These are phyloP conservation scores for Aspergillus amoenus DNA, from an alignment of 2,329 filamentous ascomycete species.

Conservation along the genomic window DNA sequence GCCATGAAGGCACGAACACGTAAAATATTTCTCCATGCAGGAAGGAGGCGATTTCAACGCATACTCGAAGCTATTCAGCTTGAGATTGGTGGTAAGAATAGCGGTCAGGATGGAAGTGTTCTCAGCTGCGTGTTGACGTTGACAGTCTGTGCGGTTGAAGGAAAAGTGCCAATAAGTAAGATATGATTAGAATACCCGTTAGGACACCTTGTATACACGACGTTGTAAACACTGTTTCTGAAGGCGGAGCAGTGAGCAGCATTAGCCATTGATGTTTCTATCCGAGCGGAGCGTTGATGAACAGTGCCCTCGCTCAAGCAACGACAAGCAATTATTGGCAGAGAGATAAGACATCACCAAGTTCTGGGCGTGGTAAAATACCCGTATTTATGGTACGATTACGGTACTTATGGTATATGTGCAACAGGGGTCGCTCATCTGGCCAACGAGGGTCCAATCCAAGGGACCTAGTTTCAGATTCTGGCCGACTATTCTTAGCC, in stretches of 20 bases:
- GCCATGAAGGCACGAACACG: no score
- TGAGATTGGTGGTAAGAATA: background rate
- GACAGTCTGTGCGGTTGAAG: background rate
- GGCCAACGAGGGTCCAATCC: background rate
- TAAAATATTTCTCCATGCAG: no score
- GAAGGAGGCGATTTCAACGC: no score
- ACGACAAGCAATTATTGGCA: conserved; percentile 19
- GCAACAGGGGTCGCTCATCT: background rate
- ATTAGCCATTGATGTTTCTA: background rate
- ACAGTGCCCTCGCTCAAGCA: background rate
- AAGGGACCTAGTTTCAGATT: conserved; percentile 5
- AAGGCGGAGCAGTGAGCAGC: no score
- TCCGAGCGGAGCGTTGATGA: background rate
- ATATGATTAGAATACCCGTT: no score
- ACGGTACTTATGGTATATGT: background rate
- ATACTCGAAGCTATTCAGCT: no score
- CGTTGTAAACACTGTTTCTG: no score
- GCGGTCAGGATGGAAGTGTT: background rate
- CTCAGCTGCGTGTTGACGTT: background rate
- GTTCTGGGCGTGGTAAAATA: background rate
- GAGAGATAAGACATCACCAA: conserved; percentile 10
- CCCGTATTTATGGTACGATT: background rate
- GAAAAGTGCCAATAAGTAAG: no score
- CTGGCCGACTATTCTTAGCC: conserved; percentile 5
- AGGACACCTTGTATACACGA: no score